These are phyloP conservation scores for Pseudoperonospora humuli DNA, from an alignment of 352 stramenopile species.

Conservation along the genomic window DNA sequence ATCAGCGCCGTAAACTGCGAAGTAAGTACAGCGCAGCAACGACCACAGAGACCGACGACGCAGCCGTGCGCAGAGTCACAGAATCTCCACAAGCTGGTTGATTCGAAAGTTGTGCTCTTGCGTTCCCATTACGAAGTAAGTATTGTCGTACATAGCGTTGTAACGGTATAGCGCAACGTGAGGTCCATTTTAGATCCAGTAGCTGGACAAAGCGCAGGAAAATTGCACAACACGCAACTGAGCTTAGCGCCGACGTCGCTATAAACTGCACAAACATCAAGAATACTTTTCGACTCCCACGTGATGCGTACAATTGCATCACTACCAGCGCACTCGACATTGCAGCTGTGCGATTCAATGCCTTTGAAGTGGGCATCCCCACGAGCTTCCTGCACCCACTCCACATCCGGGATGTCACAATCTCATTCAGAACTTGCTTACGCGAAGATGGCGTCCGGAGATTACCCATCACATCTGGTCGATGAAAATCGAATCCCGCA, in stretches of 20 bases:
- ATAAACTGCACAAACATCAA: conserved; percentile 52
- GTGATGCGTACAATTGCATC: conserved; percentile 68
- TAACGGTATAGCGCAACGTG: conserved; percentile 22
- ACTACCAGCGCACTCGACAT: conserved; percentile 65
- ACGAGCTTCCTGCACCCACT: conserved; percentile 52
- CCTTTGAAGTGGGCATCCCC: conserved; percentile 44
- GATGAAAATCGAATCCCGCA: conserved; percentile 69
- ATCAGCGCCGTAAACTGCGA: conserved; percentile 19
- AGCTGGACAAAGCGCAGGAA: conserved; percentile 45
- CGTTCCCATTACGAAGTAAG: conserved; percentile 30
- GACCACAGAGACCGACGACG: conserved; percentile 25
- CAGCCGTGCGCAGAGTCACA: conserved; percentile 16
- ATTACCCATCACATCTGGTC: conserved; percentile 20
- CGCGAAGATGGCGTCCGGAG: conserved; percentile 20
- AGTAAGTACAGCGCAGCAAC: conserved; percentile 24
- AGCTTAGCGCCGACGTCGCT: conserved; percentile 51
- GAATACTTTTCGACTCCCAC: conserved; percentile 49
- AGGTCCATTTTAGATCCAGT: conserved; percentile 27
- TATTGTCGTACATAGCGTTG: conserved; percentile 32
- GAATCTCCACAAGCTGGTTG: conserved; percentile 6
- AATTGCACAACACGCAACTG: conserved; percentile 49
- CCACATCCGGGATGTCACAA: conserved; percentile 51
- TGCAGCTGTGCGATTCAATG: conserved; percentile 57
- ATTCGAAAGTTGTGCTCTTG: conserved; percentile 13
- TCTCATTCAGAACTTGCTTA: conserved; percentile 55